These are phyloP conservation scores for Penicillium longicatenatum DNA, from an alignment of 495 filamentous ascomycete genomes.

Conservation along the genomic window DNA sequence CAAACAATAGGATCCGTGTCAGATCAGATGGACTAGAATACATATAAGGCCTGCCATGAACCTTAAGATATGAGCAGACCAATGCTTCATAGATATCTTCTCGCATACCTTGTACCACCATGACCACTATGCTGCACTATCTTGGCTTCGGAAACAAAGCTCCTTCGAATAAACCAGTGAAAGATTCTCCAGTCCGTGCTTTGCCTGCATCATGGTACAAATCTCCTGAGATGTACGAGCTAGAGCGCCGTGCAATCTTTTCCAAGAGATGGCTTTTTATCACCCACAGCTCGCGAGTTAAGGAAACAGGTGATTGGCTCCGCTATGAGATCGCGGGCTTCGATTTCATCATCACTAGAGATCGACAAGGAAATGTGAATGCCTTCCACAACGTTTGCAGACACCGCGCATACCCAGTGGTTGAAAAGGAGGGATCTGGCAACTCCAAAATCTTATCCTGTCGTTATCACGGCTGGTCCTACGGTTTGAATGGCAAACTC, in stretches of 20 bases:
- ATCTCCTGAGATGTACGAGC: conserved; percentile 49
- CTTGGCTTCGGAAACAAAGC: conserved; percentile 30
- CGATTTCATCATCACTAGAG: conserved; percentile 47
- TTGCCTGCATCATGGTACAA: conserved; percentile 54
- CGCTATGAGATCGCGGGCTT: conserved; percentile 51
- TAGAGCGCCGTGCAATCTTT: conserved; percentile 55
- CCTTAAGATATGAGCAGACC: background rate
- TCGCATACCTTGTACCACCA: background rate
- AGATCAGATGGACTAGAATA: background rate
- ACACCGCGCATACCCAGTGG: conserved; percentile 56
- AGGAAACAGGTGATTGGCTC: conserved; percentile 50
- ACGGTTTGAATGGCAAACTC: conserved; percentile 56
- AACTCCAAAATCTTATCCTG: conserved; percentile 38
- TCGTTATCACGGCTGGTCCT: conserved; percentile 28
- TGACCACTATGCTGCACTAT: conserved; percentile 29
- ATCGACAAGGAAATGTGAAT: conserved; percentile 48
- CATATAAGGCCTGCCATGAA: background rate
- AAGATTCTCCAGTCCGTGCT: conserved; percentile 31
- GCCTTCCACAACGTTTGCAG: conserved; percentile 59
- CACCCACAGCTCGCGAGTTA: conserved; percentile 49
- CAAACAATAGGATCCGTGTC: background rate
- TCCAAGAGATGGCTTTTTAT: conserved; percentile 52
- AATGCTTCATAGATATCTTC: background rate
- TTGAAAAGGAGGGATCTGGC: conserved; percentile 41
- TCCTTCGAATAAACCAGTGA: conserved; percentile 19